phyloP scores from a whole-genome alignment of 352 stramenopile genomes.

The Bremia lactucae region DNA sequence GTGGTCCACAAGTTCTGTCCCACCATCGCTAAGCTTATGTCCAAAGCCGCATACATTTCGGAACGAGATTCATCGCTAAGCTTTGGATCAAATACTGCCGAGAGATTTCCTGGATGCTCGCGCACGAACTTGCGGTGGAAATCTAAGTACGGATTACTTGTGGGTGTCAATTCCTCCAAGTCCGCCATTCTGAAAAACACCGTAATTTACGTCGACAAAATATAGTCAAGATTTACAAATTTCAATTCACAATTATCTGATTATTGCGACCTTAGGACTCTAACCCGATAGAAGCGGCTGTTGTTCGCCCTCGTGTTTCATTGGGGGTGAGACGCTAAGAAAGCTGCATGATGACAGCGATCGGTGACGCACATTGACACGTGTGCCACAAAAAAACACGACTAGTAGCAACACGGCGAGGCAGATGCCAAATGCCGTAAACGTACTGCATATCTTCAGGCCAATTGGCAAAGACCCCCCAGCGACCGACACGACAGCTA shows the following conservation, averaged over 20 bases:
- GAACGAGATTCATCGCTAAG: constrained; percentile 55
- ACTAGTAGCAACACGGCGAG: constrained; percentile 59
- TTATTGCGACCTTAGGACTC: no score
- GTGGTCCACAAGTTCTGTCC: constrained; percentile 1
- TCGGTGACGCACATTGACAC: constrained; percentile 67
- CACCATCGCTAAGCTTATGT: constrained; percentile 77
- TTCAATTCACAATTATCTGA: no score
- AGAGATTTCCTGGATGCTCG: constrained; percentile 46
- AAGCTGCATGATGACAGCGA: constrained; percentile 68
- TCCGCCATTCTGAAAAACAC: constrained; percentile 12
- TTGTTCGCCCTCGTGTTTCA: constrained; percentile 39
- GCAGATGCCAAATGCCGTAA: constrained; percentile 70
- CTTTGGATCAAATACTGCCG: constrained; percentile 57
- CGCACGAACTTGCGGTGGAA: constrained; percentile 62
- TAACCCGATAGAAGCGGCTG: constrained; percentile 38
- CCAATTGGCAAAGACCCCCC: constrained; percentile 63
- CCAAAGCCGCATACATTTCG: constrained; percentile 59
- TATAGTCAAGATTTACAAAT: constrained; percentile 3
- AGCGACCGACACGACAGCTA: constrained; percentile 54
- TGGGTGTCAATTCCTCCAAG: constrained; percentile 32
- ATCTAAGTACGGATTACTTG: constrained; percentile 76
- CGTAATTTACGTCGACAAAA: constrained; percentile 14
- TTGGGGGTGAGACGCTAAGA: constrained; percentile 47
- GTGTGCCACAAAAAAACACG: constrained; percentile 73
- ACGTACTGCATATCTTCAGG: constrained; percentile 61